phyloP scores from a whole-genome alignment of 169 alveolate species.

The Plasmodium yoelii region DNA sequence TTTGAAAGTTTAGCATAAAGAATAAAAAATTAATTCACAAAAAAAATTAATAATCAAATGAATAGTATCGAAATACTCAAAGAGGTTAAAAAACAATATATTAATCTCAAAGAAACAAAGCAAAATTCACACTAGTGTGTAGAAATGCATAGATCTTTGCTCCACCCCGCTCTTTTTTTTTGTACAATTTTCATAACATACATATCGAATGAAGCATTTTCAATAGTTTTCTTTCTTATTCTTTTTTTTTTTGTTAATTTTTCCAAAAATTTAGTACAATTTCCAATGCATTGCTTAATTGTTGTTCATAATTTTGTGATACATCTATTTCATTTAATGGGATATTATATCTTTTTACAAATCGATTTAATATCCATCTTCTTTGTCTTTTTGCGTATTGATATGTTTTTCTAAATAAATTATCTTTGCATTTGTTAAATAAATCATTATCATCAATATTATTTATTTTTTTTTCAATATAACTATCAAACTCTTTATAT shows the following conservation, averaged over 20 bases:
- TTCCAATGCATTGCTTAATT: slow-evolving; percentile 17
- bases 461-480: slow-evolving; percentile 58
- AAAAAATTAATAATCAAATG: no score
- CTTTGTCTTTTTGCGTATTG: slow-evolving; percentile 82
- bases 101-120: no score
- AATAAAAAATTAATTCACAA: no score
- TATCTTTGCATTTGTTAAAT: slow-evolving; percentile 74
- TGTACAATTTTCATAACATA: no score
- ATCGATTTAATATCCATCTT: slow-evolving; percentile 84
- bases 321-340: slow-evolving; percentile 55
- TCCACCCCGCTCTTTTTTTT: no score
- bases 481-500: slow-evolving; percentile 82
- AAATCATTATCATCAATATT: slow-evolving; percentile 26
- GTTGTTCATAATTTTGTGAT: slow-evolving; percentile 25
- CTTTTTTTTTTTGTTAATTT: slow-evolving; percentile 5
- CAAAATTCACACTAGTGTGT: no score
- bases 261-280: slow-evolving; percentile 34
- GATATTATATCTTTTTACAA: slow-evolving; percentile 46
- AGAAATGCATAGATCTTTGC: no score
- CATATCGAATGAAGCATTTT: no score
- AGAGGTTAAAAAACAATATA: no score
- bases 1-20: no score
- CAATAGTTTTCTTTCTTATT: background rate
- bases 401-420: slow-evolving; percentile 81
- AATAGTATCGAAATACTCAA: no score